Conservation (phyloP, 2,329 filamentous ascomycete genomes). For the Sporothrix euskadiensis region DNA sequence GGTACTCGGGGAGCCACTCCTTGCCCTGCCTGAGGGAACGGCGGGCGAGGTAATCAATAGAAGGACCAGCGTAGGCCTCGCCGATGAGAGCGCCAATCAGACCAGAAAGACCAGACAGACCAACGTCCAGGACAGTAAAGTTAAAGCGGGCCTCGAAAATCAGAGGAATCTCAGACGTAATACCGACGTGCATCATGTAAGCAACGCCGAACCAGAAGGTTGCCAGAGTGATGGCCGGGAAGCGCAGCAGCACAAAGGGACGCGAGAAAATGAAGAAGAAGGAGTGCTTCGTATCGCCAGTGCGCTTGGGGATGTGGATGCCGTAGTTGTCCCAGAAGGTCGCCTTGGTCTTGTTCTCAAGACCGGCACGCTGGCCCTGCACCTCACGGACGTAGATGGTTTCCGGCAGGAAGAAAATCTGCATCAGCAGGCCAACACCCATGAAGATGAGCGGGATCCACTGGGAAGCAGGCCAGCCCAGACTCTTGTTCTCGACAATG, state of each 20-base stretch:
- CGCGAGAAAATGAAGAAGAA: conserved; percentile 21
- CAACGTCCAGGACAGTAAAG: conserved; percentile 18
- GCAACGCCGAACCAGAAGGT: conserved; percentile 22
- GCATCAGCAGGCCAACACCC: conserved; percentile 19
- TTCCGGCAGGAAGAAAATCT: conserved; percentile 21
- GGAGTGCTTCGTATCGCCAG: conserved; percentile 9
- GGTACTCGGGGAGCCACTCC: conserved; percentile 22
- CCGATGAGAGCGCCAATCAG: conserved; percentile 22
- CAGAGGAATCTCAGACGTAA: conserved; percentile 20
- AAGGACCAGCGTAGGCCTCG: conserved; percentile 19
- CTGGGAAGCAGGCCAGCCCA: conserved; percentile 19
- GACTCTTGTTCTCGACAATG: conserved; percentile 11
- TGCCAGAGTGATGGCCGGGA: conserved; percentile 4
- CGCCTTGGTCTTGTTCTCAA: conserved; percentile 1
- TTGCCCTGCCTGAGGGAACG: conserved; percentile 19
- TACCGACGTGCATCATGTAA: conserved; percentile 24
- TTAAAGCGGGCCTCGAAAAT: conserved; percentile 22
- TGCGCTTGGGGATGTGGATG: conserved; percentile 17
- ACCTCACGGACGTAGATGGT: conserved; percentile 19
- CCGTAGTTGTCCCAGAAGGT: conserved; percentile 22
- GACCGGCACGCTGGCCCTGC: background rate
- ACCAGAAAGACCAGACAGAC: conserved; percentile 28
- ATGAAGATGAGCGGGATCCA: conserved; percentile 24
- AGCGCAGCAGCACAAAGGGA: conserved; percentile 16
- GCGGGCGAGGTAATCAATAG: conserved; percentile 19